Base-by-base conservation (phyloP, 139 green algal species). In the Chlamydomonas incerta region DNA sequence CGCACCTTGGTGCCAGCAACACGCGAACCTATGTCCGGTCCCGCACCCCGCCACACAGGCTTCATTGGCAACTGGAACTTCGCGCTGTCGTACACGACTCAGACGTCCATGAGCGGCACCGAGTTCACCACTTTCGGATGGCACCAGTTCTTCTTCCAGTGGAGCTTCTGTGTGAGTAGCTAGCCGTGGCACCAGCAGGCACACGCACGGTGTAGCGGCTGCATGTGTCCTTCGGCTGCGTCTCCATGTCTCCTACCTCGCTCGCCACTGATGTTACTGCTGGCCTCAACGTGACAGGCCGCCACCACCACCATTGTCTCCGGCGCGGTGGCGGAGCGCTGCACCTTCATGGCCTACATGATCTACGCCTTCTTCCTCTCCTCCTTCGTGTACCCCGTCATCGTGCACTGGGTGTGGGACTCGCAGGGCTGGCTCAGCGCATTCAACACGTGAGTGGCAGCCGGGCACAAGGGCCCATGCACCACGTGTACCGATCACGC, bases 381-480 rank as follows among this genome's bases (percentile, higher is more conserved):
- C 14, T 88, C 73, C 57, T 94, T 96, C 72, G 92, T 98, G 20
- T 95, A 96, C 89, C 94, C 94, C 0, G 83, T 96, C 0, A 72
- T 96, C 20, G 92, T 93, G 24, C 94, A 96, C 86, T 95, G 93
- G 92, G 83, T 90, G 24, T 95, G 93, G 93, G 87, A 67, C 37
- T 24, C 55, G 37, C 37, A 90, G 1, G 93, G 93, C 65, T 96
- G 93, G 93, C 85, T 95, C 11, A 55, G 24, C 29, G 90, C 91
- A 28, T 88, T 91, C 92, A 92, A 87, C 75, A 85, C 80, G 29
- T 85, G 65, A 74, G 76, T 29, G n/a, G n/a, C n/a, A n/a, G n/a
- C n/a, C n/a, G n/a, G n/a, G n/a, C n/a, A n/a, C n/a, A 21, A 50
- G 41, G 8, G 33, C 29, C 21, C 17, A 2, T 4, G n/a, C n/a